Evolutionary conservation across 148 eudicot species (phyloP), one percentile per base, ranked within the genome.

Genomic region (Nyssa sinensis): DNA sequence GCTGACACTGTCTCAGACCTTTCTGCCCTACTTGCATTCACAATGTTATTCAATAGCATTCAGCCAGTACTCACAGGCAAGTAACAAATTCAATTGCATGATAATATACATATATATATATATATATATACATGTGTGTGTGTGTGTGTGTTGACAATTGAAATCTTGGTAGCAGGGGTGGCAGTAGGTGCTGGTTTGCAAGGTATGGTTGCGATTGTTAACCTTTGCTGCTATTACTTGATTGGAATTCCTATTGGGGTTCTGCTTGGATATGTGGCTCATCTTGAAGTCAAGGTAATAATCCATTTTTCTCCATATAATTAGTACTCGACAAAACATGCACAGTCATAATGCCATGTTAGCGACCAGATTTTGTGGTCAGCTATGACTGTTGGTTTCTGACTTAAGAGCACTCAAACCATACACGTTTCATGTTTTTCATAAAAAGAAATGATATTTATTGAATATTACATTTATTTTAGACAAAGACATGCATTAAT

Each of bases 121-220:
- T n/a, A n/a, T n/a, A n/a, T n/a, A n/a, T n/a, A n/a, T n/a, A n/a
- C n/a, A n/a, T n/a, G n/a, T n/a, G n/a, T n/a, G n/a, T n/a, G n/a
- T n/a, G n/a, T n/a, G n/a, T n/a, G n/a, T n/a, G n/a, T n/a, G n/a
- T n/a, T n/a, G n/a, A n/a, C n/a, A n/a, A n/a, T 21, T 55, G 35
- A 66, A 33, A 34, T n/a, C 47, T 51, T 81, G 34, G 8, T 33
- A 33, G 23, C 73, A 87, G 90, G 90, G 24, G 85, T 78, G 29
- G 91, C 88, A 33, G 28, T 88, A 41, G 85, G 91, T 57, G 84
- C 87, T 73, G 91, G 91, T 29, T 77, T 84, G 69, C 88, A 79
- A 75, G 79, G 78, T 61, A 78, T 55, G 34, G 91, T 88, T 51
- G 91, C 91, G 25, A 7, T 83, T 51, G 79, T 83, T 21, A 88